These are phyloP conservation scores for Talaromyces sp. DNA, from an alignment of 2,329 filamentous ascomycete species.

Conservation along the genomic window DNA sequence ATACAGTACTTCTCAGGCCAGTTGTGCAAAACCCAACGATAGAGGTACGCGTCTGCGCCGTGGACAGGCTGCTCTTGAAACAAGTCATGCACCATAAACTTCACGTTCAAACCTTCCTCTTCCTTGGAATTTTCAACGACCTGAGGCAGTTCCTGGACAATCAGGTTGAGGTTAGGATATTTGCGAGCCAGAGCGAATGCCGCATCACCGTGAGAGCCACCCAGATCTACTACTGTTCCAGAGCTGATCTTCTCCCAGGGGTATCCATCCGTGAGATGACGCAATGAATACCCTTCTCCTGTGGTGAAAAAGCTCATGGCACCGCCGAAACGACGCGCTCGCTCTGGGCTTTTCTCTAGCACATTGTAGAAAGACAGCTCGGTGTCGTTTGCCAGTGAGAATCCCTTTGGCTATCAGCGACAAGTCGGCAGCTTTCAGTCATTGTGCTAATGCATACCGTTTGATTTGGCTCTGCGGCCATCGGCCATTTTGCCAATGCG, in stretches of 20 bases:
- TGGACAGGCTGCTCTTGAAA: constrained; percentile 29
- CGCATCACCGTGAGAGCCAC: constrained; percentile 6
- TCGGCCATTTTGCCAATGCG: constrained; percentile 7
- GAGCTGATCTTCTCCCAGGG: not conserved
- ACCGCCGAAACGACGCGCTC: constrained; percentile 3
- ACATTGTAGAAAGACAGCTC: constrained; percentile 2
- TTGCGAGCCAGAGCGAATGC: constrained; percentile 6
- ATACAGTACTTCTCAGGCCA: constrained; percentile 32
- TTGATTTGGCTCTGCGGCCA: constrained; percentile 1
- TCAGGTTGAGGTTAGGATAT: not conserved
- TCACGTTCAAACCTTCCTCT: not conserved
- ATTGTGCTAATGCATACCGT: not conserved
- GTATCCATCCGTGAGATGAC: constrained; percentile 5
- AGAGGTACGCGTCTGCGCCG: constrained; percentile 31
- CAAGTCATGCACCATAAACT: constrained; percentile 28
- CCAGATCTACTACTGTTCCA: constrained; percentile 3
- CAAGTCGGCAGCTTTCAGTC: not conserved
- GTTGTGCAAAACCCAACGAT: constrained; percentile 37
- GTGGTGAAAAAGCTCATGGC: constrained; percentile 7
- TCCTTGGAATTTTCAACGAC: constrained; percentile 6
- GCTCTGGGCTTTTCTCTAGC: constrained; percentile 1
- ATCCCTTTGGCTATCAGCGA: not conserved
- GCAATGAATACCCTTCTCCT: not conserved
- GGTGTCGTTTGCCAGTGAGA: constrained; percentile 4
- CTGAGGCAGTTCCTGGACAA: constrained; percentile 8